Base-by-base conservation (phyloP, 768 basidiomycete species). In the Podaxis sp. region DNA sequence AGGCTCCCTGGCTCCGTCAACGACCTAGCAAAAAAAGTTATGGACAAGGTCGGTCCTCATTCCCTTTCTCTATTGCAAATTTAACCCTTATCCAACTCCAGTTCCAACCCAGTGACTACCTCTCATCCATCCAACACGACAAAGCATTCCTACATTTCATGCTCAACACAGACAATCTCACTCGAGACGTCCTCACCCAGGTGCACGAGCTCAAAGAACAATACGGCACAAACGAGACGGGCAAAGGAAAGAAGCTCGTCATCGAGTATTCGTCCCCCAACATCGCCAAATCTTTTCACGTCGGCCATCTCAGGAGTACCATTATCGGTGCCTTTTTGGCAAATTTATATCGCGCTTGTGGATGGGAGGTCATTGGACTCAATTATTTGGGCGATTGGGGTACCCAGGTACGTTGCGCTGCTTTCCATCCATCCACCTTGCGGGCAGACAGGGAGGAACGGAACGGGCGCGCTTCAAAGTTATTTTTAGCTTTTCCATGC, bases 301-400 rank as follows among this genome's bases (percentile, higher is more conserved):
- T 97, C 55, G 97, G 96, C 13, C 96, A 98, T 74, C 76, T 98
- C 62, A 84, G 96, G 40, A 95, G 93, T 57, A 99, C 96, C n/a
- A 99, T 99, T 72, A 96, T 98, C 69, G 96, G 96, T n/a, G 89
- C 92, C 0, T 97, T 97, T 78, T 74, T 98, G 61, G 79, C 84
- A 9, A 98, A 98, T 74, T 67, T 98, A 44, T 96, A 98, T 79
- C 89, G 87, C 69, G 83, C 92, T 5, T 93, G 89, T 67, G 95
- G 96, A 14, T 98, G 93, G 95, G 84, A 93, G 5, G 94, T 95
- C n/a, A 73, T 84, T 38, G 82, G 90, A 1, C 77, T 98, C 74
- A 99, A 99, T 72, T 99, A 99, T 71, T 83, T 98, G 14, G 96
- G 96, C 1, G 96, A 98, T 70, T 98, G 95, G 96, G 96, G 96